Conservation (phyloP, 2,329 filamentous ascomycete species). For the Boeremia exigua region DNA sequence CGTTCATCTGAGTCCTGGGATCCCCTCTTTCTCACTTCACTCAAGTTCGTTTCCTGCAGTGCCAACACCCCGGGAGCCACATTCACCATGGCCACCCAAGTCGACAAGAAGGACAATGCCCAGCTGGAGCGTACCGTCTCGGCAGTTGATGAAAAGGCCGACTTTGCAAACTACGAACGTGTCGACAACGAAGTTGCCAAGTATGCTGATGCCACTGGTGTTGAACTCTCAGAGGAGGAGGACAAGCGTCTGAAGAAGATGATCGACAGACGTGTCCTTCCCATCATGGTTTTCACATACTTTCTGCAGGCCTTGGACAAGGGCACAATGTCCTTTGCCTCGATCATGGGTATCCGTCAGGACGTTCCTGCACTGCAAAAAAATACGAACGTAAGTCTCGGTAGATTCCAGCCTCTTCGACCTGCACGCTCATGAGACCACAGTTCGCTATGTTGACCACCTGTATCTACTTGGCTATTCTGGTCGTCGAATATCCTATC, state of each 20-base stretch:
- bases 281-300: slow-evolving; percentile 76
- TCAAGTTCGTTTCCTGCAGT: slow-evolving; percentile 16
- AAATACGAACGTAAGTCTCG: slow-evolving; percentile 33
- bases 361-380: slow-evolving; percentile 44
- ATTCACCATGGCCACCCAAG: slow-evolving; percentile 30
- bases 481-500: slow-evolving; percentile 75
- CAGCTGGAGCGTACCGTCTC: slow-evolving; percentile 60
- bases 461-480: slow-evolving; percentile 75
- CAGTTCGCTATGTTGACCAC: slow-evolving; percentile 75
- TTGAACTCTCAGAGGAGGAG: slow-evolving; percentile 64
- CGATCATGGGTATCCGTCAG: slow-evolving; percentile 65
- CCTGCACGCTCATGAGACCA: not conserved
- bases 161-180: slow-evolving; percentile 62
- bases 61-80: slow-evolving; percentile 17
- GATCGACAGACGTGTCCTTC: slow-evolving; percentile 72
- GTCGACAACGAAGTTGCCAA: slow-evolving; percentile 75
- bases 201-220: slow-evolving; percentile 64
- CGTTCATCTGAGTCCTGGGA: slow-evolving; percentile 26
- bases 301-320: slow-evolving; percentile 73
- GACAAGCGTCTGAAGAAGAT: slow-evolving; percentile 66
- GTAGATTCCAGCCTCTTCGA: too few species aligned
- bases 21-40: slow-evolving; percentile 14
- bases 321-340: slow-evolving; percentile 67
- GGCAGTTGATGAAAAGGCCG: slow-evolving; percentile 54
- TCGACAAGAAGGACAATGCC: slow-evolving; percentile 43